Base-by-base conservation (phyloP, 768 basidiomycete species). In the Amanita subjunquillea region DNA sequence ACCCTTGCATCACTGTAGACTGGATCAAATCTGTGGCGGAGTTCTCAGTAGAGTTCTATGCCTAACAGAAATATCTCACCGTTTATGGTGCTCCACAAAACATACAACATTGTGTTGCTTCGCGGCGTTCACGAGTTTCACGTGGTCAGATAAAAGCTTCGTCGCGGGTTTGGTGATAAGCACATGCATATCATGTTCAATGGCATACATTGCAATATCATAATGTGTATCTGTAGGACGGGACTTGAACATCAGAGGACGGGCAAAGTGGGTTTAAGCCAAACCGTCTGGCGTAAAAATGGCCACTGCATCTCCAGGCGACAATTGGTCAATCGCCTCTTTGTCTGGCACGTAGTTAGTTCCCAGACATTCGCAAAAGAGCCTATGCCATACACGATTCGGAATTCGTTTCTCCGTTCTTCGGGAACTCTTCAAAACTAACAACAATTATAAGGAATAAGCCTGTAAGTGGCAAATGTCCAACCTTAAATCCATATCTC, bases 31-130 rank as follows among this genome's bases (percentile, higher is more conserved):
- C 83, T 51, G 32, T 10, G n/a, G 27, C 29, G 41, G 52, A 20
- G 42, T 41, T 4, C 6, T 15, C 54, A 58, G 50, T 2, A 34
- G 34, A 34, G 12, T 34, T 13, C 1, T 9, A 41, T 52, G 46
- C 29, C 47, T 34, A 30, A 39, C 29, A 37, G 13, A 41, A 49
- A 48, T 25, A 41, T 22, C 29, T 7, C 58, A 82, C 85, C 89
- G 80, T 65, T 91, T 92, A 70, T 92, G 90, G 62, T 95, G 91
- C 65, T 96, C 93, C n/a, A 95, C 92, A 63, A 89, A 91, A 67
- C 89, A 91, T 2, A 91, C 76, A 17, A 94, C 83, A 45, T 84
- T 83, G 63, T 91, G 76, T 67, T 87, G 79, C 59, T 75, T 79
- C 30, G 93, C 89, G 9, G 87, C 79, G 36, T 76, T 74, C 56